Evolutionary conservation across 495 filamentous ascomycete species (phyloP), one percentile per base, ranked within the genome.

Genomic region (Penicillium dipodomyicola): DNA sequence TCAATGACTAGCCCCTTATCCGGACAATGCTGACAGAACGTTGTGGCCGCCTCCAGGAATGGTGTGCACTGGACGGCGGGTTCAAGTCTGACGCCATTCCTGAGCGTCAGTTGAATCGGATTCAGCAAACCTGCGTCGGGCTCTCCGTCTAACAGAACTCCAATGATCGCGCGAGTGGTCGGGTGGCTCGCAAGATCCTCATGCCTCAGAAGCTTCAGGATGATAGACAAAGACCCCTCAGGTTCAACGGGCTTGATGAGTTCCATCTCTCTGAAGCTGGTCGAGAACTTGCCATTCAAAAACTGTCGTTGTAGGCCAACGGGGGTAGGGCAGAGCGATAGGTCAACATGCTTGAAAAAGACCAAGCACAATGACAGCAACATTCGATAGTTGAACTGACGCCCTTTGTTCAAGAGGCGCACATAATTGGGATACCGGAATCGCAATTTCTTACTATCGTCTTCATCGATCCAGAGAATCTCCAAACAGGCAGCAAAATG

Each of bases 401-500:
- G 74, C 15, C 81, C 79, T 56, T 84, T 78, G 23, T 87, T 82
- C 4, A 87, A 27, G 22, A 88, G 66, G 1, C 73, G 73, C 50
- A 79, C 76, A 61, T 89, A 83, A 25, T 77, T 77, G 0, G 80
- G 70, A 32, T 82, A 80, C 2, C 81, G 75, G 8, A 68, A 72
- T 6, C 77, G 71, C 41, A 83, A 57, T 35, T 80, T 72, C 46
- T 82, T 80, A 14, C 65, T 63, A 22, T 89, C 77, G 32, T 72
- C 67, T 3, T 71, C 62, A 57, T 91, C 88, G 32, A 86, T 78
- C 62, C 75, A 81, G 40, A 92, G 69, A 8, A 89, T 80, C 61
- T 84, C 77, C 29, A 91, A 53, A 49, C 84, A 81, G 43, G 74
- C 80, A 39, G 68, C 67, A 17, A 91, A 69, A 57, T 84, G 84